Conservation (phyloP, 345 rosid species). For the Noccaea bulbosa region DNA sequence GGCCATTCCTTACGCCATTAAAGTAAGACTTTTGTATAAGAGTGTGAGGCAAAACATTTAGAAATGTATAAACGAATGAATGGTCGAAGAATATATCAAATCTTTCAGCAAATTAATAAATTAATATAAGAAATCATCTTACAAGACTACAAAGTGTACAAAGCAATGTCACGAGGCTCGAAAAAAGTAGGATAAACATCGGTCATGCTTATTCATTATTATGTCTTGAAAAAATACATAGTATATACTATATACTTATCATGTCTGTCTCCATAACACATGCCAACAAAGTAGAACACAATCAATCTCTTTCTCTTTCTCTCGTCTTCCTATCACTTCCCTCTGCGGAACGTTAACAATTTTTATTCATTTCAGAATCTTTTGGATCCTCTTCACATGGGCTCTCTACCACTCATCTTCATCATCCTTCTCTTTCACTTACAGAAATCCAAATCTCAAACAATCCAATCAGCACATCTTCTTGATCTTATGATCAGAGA, state of each 20-base stretch:
- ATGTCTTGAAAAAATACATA: slow-evolving; percentile 33
- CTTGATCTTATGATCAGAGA: slow-evolving; percentile 88
- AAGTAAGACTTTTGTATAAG: slow-evolving; percentile 3
- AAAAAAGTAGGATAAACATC: slow-evolving; percentile 34
- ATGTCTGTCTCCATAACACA: slow-evolving; percentile 43
- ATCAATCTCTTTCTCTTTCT: slow-evolving; percentile 32
- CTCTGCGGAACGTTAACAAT: slow-evolving; percentile 22
- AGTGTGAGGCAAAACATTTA: background rate
- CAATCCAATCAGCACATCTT: slow-evolving; percentile 58
- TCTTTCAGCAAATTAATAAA: background rate
- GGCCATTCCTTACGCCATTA: slow-evolving; percentile 1
- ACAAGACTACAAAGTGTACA: slow-evolving; percentile 35
- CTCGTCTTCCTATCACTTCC: slow-evolving; percentile 23
- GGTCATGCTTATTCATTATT: slow-evolving; percentile 43
- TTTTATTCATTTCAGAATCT: slow-evolving; percentile 11
- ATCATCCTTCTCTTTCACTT: slow-evolving; percentile 33
- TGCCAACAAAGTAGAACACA: slow-evolving; percentile 43
- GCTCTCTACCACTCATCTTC: slow-evolving; percentile 38
- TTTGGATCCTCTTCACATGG: slow-evolving; percentile 40
- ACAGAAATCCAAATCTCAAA: slow-evolving; percentile 49
- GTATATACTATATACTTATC: slow-evolving; percentile 39
- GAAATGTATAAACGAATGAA: slow-evolving; percentile 13
- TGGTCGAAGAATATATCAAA: slow-evolving; percentile 15
- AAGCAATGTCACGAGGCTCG: slow-evolving; percentile 42
- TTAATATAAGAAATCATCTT: slow-evolving; percentile 34